Evolutionary conservation across 768 basidiomycete species (phyloP), one percentile per base, ranked within the genome.

Genomic region (Podaxis pistillaris): DNA sequence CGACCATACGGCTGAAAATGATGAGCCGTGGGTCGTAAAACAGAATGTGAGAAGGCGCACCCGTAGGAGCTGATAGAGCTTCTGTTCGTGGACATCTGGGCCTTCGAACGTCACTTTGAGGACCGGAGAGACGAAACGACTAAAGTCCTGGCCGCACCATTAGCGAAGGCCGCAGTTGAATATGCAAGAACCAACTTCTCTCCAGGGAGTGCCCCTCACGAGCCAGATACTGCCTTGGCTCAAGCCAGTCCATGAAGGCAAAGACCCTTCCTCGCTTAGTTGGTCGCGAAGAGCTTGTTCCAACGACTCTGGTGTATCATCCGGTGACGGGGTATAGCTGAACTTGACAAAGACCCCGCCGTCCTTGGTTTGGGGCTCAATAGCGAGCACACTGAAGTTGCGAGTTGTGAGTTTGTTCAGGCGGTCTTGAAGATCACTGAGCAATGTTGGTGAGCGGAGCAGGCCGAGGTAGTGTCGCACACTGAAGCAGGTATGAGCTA

Each of bases 91-190:
- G 1, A 95, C 76, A 69, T 97, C 95, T 1, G 93, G 89, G 0
- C 96, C 96, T 36, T 96, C 91, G 67, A 96, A 98, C 5, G 84
- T 76, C n/a, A 96, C 83, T 63, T 85, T 84, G 56, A 98, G 69
- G 8, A 89, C 79, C 2, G 80, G 77, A 19, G 90, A 89, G 0
- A 94, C 88, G 71, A 86, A 96, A 57, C 91, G 81, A 62, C 87
- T 80, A 85, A 98, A 86, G 66, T 98, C 96, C 91, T 96, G 58
- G 38, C 24, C 28, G 28, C 49, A 37, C 56, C 19, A 56, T 36
- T 56, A 22, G 52, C 52, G 59, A 56, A 12, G 60, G 41, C 22
- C 5, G 57, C 17, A 33, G 28, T 47, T 22, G 44, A 8, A 54
- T 41, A 33, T 49, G 61, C 24, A 41, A 1, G 19, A 50, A 70